phyloP scores from a whole-genome alignment of 345 rosid genomes.

The Adansonia digitata region DNA sequence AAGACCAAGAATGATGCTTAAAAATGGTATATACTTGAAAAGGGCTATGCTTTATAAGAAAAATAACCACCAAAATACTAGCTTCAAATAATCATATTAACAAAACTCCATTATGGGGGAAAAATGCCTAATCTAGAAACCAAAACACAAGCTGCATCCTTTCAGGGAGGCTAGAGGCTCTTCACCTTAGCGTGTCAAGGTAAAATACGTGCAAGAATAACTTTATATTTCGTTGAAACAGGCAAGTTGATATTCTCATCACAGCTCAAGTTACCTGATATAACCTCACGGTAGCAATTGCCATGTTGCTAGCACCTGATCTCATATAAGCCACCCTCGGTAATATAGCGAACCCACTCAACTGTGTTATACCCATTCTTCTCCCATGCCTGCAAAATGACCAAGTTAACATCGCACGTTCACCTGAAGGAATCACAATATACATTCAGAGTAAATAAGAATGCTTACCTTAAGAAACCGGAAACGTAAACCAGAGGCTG shows the following conservation, averaged over 20 bases:
- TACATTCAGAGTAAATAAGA: constrained; percentile 4
- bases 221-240: background rate
- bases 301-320: constrained; percentile 65
- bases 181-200: constrained; percentile 9
- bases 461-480: constrained; percentile 78
- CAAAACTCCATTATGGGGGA: background rate
- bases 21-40: too few relatives aligned
- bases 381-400: constrained; percentile 79
- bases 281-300: background rate
- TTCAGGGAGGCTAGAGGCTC: background rate
- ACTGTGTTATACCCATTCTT: constrained; percentile 99
- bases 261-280: background rate
- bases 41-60: too few relatives aligned
- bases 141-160: background rate
- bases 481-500: constrained; percentile 94
- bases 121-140: constrained; percentile 12
- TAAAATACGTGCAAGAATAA: background rate
- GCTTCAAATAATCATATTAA: constrained; percentile 22
- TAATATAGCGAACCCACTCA: constrained; percentile 98
- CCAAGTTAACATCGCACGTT: background rate
- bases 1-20: too few relatives aligned
- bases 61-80: too few relatives aligned
- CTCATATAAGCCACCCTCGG: constrained; percentile 94
- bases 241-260: constrained; percentile 5
- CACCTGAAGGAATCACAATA: background rate